These are phyloP conservation scores for Crithidia brevicula DNA, from an alignment of 208 protist species.

Conservation along the genomic window DNA sequence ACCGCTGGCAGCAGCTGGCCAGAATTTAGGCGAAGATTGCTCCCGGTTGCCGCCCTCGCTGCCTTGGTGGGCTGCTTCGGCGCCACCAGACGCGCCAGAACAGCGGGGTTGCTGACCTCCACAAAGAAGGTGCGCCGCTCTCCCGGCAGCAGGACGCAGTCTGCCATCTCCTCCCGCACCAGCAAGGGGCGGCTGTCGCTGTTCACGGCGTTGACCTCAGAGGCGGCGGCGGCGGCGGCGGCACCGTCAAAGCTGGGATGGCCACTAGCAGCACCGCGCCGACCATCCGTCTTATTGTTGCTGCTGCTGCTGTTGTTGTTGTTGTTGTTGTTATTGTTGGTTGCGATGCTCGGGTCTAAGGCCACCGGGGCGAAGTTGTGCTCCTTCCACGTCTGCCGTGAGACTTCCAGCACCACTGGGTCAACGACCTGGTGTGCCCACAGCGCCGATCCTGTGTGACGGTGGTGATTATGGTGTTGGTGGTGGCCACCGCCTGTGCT, in stretches of 20 bases:
- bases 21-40: too few species aligned
- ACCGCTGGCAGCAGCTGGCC: neutral
- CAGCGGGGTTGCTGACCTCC: conserved; percentile 28
- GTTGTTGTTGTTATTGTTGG: too few species aligned
- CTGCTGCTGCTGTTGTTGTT: too few species aligned
- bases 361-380: conserved; percentile 17
- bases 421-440: conserved; percentile 18
- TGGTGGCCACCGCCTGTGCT: neutral
- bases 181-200: conserved; percentile 28
- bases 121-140: conserved; percentile 37
- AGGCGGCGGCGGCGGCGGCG: neutral
- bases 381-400: conserved; percentile 28
- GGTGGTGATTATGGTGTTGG: neutral
- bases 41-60: neutral
- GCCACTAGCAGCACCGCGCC: neutral
- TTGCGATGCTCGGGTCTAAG: neutral
- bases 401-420: conserved; percentile 19
- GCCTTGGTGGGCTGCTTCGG: neutral
- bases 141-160: conserved; percentile 59
- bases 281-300: neutral
- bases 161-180: conserved; percentile 39
- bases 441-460: conserved; percentile 5
- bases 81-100: conserved; percentile 19
- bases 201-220: neutral
- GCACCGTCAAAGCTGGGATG: neutral